These are phyloP conservation scores for Monosporascus sp. DNA, from an alignment of 2,329 filamentous ascomycete genomes.

Conservation along the genomic window DNA sequence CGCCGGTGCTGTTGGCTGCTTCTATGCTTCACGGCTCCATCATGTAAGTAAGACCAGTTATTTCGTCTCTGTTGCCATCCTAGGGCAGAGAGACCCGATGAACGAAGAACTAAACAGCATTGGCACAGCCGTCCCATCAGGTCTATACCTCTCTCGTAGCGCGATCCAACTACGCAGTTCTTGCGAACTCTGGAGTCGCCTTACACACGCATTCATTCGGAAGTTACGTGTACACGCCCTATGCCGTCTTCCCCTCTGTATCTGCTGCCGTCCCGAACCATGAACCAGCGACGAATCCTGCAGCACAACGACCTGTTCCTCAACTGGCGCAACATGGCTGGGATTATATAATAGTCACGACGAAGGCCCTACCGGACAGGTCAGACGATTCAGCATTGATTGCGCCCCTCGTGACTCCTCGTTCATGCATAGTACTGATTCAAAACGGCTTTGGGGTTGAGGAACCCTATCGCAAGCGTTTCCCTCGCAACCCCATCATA, in stretches of 20 bases:
- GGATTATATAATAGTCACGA: slow-evolving; percentile 66
- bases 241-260: slow-evolving; percentile 57
- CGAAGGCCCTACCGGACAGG: slow-evolving; percentile 62
- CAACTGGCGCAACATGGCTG: slow-evolving; percentile 29
- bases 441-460: slow-evolving; percentile 70
- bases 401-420: slow-evolving; percentile 50
- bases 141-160: slow-evolving; percentile 64
- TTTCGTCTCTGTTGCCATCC: slow-evolving; percentile 1
- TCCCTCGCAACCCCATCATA: slow-evolving; percentile 54
- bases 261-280: slow-evolving; percentile 41
- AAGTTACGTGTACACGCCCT: slow-evolving; percentile 57
- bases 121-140: slow-evolving; percentile 38
- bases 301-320: slow-evolving; percentile 4
- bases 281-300: slow-evolving; percentile 4
- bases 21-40: slow-evolving; percentile 65
- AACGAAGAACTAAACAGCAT: slow-evolving; percentile 3
- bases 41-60: slow-evolving; percentile 33
- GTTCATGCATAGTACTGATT: slow-evolving; percentile 58
- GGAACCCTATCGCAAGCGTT: slow-evolving; percentile 57
- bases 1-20: slow-evolving; percentile 66
- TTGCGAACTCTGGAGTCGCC: slow-evolving; percentile 55
- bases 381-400: slow-evolving; percentile 57
- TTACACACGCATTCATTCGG: slow-evolving; percentile 63
- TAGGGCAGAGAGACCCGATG: no score
- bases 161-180: slow-evolving; percentile 65